Evolutionary conservation across 345 rosid species (phyloP).

Genomic region (Camelina hispida): DNA sequence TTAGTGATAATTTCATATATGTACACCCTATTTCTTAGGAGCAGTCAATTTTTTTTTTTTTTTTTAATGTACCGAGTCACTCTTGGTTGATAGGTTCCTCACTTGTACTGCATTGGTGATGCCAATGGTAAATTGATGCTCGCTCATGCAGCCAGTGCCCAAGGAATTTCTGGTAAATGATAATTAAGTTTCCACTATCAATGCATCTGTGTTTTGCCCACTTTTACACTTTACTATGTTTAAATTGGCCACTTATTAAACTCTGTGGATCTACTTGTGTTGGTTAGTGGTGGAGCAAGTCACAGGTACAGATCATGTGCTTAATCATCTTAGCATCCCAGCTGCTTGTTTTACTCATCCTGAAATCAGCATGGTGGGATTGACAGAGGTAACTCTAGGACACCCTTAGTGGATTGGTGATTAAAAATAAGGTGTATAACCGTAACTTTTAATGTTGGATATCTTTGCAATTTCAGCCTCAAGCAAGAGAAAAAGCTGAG

Average conservation of each 20-base stretch:
- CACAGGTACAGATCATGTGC: constrained; percentile 87
- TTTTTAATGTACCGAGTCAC: background rate
- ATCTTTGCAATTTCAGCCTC: constrained; percentile 61
- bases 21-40: constrained; percentile 20
- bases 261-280: constrained; percentile 30
- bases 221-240: background rate
- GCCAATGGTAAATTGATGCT: constrained; percentile 99
- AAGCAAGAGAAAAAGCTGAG: constrained; percentile 95
- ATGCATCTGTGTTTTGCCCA: background rate
- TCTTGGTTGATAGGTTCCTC: constrained; percentile 67
- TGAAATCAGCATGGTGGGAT: constrained; percentile 99
- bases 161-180: constrained; percentile 92
- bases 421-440: background rate
- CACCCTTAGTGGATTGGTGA: background rate
- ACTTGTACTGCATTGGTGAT: constrained; percentile 93
- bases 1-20: constrained; percentile 37
- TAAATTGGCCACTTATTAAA: background rate
- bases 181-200: background rate
- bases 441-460: constrained; percentile 4
- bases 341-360: constrained; percentile 99
- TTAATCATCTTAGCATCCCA: constrained; percentile 92
- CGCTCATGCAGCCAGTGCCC: constrained; percentile 99
- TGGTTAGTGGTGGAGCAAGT: constrained; percentile 93
- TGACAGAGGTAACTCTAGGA: constrained; percentile 75
- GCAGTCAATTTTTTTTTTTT: background rate